Percentiles rank a stretch among this genome's conserved stretches.
These are phyloP conservation scores for Boletus vermiculosoides DNA, from an alignment of 768 basidiomycete genomes.

Conservation along the genomic window DNA sequence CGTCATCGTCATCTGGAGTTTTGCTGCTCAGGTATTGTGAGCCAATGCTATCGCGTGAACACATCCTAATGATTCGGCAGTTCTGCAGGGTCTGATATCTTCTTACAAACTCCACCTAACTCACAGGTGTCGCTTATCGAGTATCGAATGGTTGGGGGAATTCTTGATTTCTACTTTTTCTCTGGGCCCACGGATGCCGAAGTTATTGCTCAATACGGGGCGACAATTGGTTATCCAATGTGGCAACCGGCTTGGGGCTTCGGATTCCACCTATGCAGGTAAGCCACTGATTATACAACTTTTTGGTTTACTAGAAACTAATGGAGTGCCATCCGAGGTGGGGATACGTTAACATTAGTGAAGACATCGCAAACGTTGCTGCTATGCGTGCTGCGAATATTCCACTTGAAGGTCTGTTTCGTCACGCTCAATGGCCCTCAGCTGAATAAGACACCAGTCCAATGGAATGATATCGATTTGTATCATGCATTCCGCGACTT, in stretches of 20 bases:
- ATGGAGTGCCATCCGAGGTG: constrained; percentile 25
- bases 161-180: constrained; percentile 77
- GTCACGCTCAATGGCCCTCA: not conserved
- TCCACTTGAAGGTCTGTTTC: constrained; percentile 64
- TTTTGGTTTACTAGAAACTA: not conserved
- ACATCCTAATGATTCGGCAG: constrained; percentile 32
- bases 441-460: constrained; percentile 39
- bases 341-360: constrained; percentile 53
- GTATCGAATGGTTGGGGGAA: constrained; percentile 73
- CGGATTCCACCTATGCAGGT: constrained; percentile 76
- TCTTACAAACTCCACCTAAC: constrained; percentile 57
- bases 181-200: constrained; percentile 48
- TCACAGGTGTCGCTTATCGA: constrained; percentile 62
- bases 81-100: constrained; percentile 67
- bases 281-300: not conserved
- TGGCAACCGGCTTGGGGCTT: constrained; percentile 77
- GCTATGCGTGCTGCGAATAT: constrained; percentile 67
- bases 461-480: constrained; percentile 80
- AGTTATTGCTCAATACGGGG: constrained; percentile 73
- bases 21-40: constrained; percentile 59
- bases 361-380: constrained; percentile 52
- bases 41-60: not conserved
- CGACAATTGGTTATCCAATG: constrained; percentile 62
- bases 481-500: constrained; percentile 70
- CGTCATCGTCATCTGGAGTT: constrained; percentile 69